A percentile compares a stretch with the other conserved stretches of the same genome.
phyloP scores from a whole-genome alignment of 1,139 yeast genomes.

The Taiozyma sp. region DNA sequence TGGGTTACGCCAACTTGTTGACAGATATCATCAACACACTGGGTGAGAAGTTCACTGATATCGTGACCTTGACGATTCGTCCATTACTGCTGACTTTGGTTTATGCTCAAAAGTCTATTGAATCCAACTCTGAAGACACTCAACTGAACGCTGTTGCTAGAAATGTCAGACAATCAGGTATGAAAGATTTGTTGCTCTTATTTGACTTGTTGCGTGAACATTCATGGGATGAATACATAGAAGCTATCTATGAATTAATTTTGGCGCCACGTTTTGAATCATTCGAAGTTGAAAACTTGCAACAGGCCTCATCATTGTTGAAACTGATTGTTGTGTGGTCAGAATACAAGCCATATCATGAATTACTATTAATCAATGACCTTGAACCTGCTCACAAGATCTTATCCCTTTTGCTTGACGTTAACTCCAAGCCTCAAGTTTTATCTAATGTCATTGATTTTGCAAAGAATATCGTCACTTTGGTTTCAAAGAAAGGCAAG shows the following conservation, averaged over 20 bases:
- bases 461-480: conserved; percentile 39
- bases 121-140: conserved; percentile 24
- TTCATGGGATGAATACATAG: conserved; percentile 54
- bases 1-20: conserved; percentile 69
- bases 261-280: conserved; percentile 60
- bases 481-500: conserved; percentile 38
- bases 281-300: conserved; percentile 74
- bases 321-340: conserved; percentile 65
- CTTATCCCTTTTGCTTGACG: conserved; percentile 46
- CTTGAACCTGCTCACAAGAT: conserved; percentile 51
- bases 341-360: conserved; percentile 39
- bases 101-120: conserved; percentile 46
- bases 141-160: conserved; percentile 42
- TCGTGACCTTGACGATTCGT: conserved; percentile 22
- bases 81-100: conserved; percentile 40
- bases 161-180: conserved; percentile 53
- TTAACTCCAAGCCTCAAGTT: conserved; percentile 64
- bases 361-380: conserved; percentile 52
- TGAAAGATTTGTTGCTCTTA: conserved; percentile 48
- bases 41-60: conserved; percentile 51
- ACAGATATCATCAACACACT: conserved; percentile 57
- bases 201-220: conserved; percentile 44
- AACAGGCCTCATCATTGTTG: conserved; percentile 76
- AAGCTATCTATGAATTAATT: conserved; percentile 45
- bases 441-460: conserved; percentile 52